Conservation (phyloP, 2,329 filamentous ascomycete species). For the Cryoendolithus antarcticus region DNA sequence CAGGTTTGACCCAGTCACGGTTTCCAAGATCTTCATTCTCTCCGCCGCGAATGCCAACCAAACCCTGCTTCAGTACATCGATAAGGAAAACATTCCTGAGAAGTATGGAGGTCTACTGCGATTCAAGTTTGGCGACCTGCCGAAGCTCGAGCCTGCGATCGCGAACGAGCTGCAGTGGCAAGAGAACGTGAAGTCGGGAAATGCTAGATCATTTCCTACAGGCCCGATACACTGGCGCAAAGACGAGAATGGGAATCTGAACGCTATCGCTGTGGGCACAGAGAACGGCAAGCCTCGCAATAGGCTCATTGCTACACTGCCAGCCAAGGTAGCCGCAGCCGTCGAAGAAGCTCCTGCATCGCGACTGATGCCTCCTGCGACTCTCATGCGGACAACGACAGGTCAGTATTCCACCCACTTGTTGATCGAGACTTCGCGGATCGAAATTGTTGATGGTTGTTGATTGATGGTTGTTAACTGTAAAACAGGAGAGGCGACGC, state of each 20-base stretch:
- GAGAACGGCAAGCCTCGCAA: constrained; percentile 30
- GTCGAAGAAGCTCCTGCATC: too few relatives aligned
- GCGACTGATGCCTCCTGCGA: too few relatives aligned
- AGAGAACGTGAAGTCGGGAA: constrained; percentile 5
- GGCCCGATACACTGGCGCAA: constrained; percentile 36
- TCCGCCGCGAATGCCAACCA: constrained; percentile 57
- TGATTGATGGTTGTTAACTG: too few relatives aligned
- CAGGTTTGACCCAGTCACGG: constrained; percentile 4
- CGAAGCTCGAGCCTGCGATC: constrained; percentile 51
- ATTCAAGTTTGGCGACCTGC: constrained; percentile 65
- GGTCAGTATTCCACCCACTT: background rate
- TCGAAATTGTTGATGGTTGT: too few relatives aligned
- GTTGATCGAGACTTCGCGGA: too few relatives aligned
- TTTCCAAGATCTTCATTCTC: constrained; percentile 88
- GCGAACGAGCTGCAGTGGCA: constrained; percentile 31
- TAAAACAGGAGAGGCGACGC: constrained; percentile 1
- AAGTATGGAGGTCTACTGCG: constrained; percentile 81
- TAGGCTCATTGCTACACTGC: constrained; percentile 22
- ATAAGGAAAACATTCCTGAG: constrained; percentile 73
- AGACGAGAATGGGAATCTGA: constrained; percentile 28
- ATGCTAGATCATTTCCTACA: constrained; percentile 31
- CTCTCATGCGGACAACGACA: too few relatives aligned
- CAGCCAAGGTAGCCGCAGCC: too few relatives aligned
- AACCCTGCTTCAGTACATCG: constrained; percentile 71
- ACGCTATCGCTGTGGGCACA: constrained; percentile 33